phyloP scores from a whole-genome alignment of 176 grass and related monocot species.

The Triticum monococcum region DNA sequence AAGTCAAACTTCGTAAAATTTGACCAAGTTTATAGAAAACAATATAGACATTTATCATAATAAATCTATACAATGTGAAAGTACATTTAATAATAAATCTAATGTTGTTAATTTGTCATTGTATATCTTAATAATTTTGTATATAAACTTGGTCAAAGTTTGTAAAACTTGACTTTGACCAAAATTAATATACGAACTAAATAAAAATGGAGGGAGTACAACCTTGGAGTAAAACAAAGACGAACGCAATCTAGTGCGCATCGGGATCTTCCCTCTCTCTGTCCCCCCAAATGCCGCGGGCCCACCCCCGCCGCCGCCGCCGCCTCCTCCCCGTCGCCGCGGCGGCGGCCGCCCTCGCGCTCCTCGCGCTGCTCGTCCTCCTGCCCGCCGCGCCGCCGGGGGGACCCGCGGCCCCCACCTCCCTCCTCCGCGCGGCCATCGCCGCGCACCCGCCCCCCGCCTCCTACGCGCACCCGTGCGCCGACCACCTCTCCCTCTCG shows the following conservation, averaged over 20 bases:
- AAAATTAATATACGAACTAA: too few species aligned
- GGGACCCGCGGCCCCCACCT: not conserved
- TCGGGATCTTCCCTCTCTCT: not conserved
- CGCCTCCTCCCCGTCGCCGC: conserved; percentile 37
- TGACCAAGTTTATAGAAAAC: too few species aligned
- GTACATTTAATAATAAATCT: too few species aligned
- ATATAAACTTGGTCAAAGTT: too few species aligned
- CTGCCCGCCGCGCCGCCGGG: conserved; percentile 5
- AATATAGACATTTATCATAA: too few species aligned
- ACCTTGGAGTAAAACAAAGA: too few species aligned
- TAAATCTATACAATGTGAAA: too few species aligned
- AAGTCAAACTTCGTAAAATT: too few species aligned
- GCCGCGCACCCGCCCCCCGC: conserved; percentile 32
- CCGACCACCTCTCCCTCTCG: conserved; percentile 37
- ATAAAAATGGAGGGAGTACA: too few species aligned
- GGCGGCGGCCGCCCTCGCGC: conserved; percentile 32
- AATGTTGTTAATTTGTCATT: too few species aligned
- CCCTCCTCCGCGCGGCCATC: conserved; percentile 42
- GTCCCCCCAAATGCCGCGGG: conserved; percentile 35
- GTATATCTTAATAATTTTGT: too few species aligned
- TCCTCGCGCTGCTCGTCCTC: conserved; percentile 39
- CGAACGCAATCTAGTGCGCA: not conserved
- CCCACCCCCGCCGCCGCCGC: conserved; percentile 30
- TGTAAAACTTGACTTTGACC: too few species aligned
- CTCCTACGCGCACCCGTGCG: conserved; percentile 38